Base-by-base conservation (phyloP, 106 monocot species). In the Alisma plantagoaquatica region DNA sequence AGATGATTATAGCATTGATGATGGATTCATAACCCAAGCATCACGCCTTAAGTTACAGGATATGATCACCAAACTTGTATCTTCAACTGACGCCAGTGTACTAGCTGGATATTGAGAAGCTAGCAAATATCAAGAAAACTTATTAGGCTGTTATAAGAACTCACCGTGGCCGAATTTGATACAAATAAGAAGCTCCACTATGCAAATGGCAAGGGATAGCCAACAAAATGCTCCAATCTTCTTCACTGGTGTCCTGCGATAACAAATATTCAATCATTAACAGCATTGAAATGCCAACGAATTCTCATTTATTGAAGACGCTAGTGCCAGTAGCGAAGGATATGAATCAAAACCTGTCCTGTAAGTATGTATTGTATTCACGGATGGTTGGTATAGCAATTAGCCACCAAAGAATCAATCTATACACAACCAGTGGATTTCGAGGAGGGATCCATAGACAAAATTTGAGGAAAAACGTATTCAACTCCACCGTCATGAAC, bases 401-500 rank as follows among this genome's bases (percentile, higher is more conserved):
- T 46, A 93, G 59, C 92, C 92, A 93, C 92, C 92, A 93, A 2
- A 93, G 74, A 15, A 93, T 57, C 59, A 93, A 60, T 18, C 92
- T 71, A 65, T 87, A 87, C 0, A 71, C 17, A 54, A 87, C 64
- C 29, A 93, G 30, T 19, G 87, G 92, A 54, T 93, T 93, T 60
- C 87, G 55, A 31, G 92, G 92, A 20, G 92, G 92, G 49, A 93
- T 77, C 92, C 92, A 93, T 14, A 93, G 77, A 42, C 79, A 80
- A 27, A 93, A 93, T 63, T 93, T 93, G 56, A 93, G 80, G 58
- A 93, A 93, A 59, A 93, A 93, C 1, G 92, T 93, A 38, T 93
- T 93, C 33, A 93, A 67, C 64, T 93, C 92, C 14, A 93, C 92
- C 0, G 71, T 83, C 92, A 93, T 83, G 58, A 93, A 93, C 5